Evolutionary conservation across 1,284 basidiomycete species (phyloP), one percentile per base, ranked within the genome.

Genomic region (Apiotrichum laibachii): DNA sequence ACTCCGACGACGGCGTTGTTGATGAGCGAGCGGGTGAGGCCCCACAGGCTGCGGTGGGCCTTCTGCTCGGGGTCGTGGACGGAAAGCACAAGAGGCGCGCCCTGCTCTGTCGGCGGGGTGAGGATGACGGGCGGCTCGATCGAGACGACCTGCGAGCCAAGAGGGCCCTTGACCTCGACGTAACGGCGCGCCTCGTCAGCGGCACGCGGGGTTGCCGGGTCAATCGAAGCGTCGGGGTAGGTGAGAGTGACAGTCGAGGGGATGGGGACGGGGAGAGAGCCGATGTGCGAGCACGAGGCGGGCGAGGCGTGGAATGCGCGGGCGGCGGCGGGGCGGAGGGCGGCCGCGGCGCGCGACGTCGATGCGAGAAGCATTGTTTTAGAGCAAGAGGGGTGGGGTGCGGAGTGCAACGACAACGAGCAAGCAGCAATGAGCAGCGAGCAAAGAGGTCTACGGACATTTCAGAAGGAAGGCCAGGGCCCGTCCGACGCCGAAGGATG

Each of bases 1-100:
- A 98, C 93, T 52, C 96, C 96, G 18, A 82, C 82, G 63, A 98
- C 84, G 18, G 94, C 94, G 72, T 99, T 99, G 65, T 83, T 81
- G 72, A 97, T 87, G 60, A 94, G 83, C 0, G 92, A 89, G 50
- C 95, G 86, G 3, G 92, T 95, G 45, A 91, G 85, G 13, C 95
- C 95, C 95, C 95, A 99, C 81, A 92, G 87, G 51, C 88, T 85
- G 44, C 90, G 84, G 77, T 96, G 92, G 52, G 85, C 79, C 78
- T 92, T 90, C 50, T 85, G 72, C 51, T 82, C 81, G 5, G 86
- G 80, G 72, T 94, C 83, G 69, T 89, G 84, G 1, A 97, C 87
- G 10, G 82, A 65, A n/a, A 96, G 63, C 10, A 64, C 59, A 19
- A 81, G 60, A 9, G 64, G 55, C 18, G 35, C 31, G 11, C 50